Conservation (phyloP, 2,329 filamentous ascomycete species). For the Cordyceps cateniannulata region DNA sequence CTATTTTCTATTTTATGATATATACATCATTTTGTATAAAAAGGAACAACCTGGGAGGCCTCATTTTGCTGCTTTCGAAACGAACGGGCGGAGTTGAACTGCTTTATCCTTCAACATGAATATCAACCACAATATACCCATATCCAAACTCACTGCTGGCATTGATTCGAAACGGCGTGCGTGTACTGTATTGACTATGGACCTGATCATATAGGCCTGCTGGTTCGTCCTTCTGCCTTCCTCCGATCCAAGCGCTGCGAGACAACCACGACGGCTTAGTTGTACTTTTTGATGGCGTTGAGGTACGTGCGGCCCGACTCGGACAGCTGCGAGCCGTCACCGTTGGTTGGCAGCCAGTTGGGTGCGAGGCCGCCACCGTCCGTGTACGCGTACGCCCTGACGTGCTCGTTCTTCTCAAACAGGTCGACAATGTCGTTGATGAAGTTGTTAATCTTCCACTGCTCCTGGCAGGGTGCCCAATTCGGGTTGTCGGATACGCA, state of each 20-base stretch:
- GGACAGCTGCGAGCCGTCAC: slow-evolving; percentile 12
- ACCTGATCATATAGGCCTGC: neutral
- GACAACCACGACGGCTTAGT: neutral
- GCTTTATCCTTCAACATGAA: neutral
- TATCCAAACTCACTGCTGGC: neutral
- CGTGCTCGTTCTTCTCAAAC: slow-evolving; percentile 15
- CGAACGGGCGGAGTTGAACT: neutral
- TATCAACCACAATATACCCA: neutral
- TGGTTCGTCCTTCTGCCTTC: too few species aligned
- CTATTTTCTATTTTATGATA: neutral
- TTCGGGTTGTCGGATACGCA: slow-evolving; percentile 15
- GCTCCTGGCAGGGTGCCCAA: slow-evolving; percentile 14
- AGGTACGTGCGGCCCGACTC: slow-evolving; percentile 16
- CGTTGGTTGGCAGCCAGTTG: slow-evolving; percentile 13
- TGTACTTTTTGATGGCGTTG: slow-evolving; percentile 15
- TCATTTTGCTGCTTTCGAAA: too few species aligned
- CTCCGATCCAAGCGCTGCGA: too few species aligned
- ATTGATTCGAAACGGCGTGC: neutral
- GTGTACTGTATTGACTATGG: neutral
- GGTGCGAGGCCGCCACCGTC: slow-evolving; percentile 13
- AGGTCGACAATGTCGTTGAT: slow-evolving; percentile 15
- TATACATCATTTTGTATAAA: neutral
- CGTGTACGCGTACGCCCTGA: slow-evolving; percentile 16
- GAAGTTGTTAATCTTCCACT: slow-evolving; percentile 15
- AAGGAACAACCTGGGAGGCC: neutral